Percentiles rank a stretch among this genome's conserved stretches.
These are phyloP conservation scores for Lonicera japonica DNA, from an alignment of 129 eudicot species.

Conservation along the genomic window DNA sequence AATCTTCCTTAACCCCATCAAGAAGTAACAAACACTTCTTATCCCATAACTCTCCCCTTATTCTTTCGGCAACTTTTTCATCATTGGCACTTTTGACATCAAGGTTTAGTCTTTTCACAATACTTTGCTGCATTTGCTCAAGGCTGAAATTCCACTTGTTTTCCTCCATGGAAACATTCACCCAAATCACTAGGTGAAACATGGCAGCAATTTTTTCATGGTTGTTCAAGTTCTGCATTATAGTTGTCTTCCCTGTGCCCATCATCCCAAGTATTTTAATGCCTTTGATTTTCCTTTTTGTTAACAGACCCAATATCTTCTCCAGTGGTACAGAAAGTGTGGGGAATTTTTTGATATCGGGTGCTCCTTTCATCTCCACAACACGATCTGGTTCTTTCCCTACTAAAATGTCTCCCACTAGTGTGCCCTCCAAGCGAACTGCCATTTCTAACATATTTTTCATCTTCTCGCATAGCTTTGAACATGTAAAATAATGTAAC, in stretches of 20 bases:
- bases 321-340: constrained; percentile 15
- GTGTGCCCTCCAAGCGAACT: constrained; percentile 9
- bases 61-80: constrained; percentile 12
- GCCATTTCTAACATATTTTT: constrained; percentile 7
- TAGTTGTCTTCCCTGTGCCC: constrained; percentile 30
- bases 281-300: constrained; percentile 15
- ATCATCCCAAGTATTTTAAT: constrained; percentile 23
- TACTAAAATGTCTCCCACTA: constrained; percentile 14
- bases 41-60: constrained; percentile 15
- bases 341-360: constrained; percentile 21
- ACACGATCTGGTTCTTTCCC: constrained; percentile 20
- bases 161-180: constrained; percentile 25
- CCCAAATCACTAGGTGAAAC: constrained; percentile 23
- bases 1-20: constrained; percentile 26
- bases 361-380: constrained; percentile 9
- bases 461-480: constrained; percentile 23
- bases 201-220: constrained; percentile 25
- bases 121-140: constrained; percentile 19
- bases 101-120: constrained; percentile 21
- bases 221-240: constrained; percentile 32
- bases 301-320: constrained; percentile 10
- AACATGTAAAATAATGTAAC: neutral
- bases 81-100: constrained; percentile 9
- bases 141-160: constrained; percentile 23
- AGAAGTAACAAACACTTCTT: constrained; percentile 22